Base-by-base conservation (phyloP, 305 asterid genomes). In the Petunia hybrid region DNA sequence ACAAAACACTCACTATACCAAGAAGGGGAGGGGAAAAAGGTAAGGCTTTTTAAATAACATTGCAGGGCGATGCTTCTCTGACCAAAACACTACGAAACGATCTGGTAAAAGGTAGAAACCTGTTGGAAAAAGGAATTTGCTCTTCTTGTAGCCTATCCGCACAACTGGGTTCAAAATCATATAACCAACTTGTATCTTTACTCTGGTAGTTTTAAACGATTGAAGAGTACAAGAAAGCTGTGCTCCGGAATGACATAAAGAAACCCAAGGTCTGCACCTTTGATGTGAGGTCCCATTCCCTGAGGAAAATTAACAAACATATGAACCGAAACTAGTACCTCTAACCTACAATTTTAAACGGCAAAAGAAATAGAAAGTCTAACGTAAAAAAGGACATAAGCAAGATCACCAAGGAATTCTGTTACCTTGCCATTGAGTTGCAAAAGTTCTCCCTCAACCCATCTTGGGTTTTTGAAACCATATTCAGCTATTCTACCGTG, bases 251-350 rank as follows among this genome's bases (percentile, higher is more conserved):
- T 89, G 48, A 89, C 92, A 13, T 93, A 96, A 13, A 96, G 97
- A 79, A 96, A 96, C 66, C 99, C 98, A 53, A 94, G 97, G 85
- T 96, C 98, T 80, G 99, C 99, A 31, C 99, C 99, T 87, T 89
- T 90, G 69, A 94, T 85, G 13, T 89, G 95, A 4, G 95, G 97
- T 36, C 95, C 94, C 90, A 94, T 81, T 48, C 98, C 97, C 99
- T 96, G 86, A 56, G 45, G 69, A 75, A 62, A 67, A 66, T 42
- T 70, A 57, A 69, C 40, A 41, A 70, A 39, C 7, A 35, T 62
- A 45, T 68, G 57, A 45, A 31, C 12, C 39, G 68, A 59, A 80
- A 16, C 53, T 7, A 55, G 83, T 46, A 60, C 31, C 74, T 51
- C 78, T 43, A 8, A 16, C 57, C 14, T 36, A 51, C 5, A 3